Evolutionary conservation across 805 yeast species (phyloP).

Genomic region (Metschnikowia henanensis): DNA sequence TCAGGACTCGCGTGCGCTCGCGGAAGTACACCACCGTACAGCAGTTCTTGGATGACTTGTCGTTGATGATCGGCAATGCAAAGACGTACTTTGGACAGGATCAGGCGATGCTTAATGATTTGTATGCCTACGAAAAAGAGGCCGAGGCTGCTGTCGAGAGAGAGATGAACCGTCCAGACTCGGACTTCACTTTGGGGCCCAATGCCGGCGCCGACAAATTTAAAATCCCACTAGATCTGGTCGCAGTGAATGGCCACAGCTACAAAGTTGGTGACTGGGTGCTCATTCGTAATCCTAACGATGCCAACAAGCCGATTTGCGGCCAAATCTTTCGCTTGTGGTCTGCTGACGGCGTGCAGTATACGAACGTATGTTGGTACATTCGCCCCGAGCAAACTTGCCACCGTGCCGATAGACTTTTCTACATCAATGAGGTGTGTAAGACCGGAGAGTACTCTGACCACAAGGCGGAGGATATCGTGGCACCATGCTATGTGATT

Average conservation of each 20-base stretch:
- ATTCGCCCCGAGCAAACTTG: slow-evolving; percentile 97
- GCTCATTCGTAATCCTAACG: slow-evolving; percentile 82
- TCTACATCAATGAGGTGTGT: slow-evolving; percentile 92
- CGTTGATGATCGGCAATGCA: slow-evolving; percentile 71
- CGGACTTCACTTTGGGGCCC: slow-evolving; percentile 54
- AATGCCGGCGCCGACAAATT: slow-evolving; percentile 49
- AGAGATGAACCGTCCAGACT: slow-evolving; percentile 81
- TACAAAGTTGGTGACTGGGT: slow-evolving; percentile 97
- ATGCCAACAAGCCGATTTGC: slow-evolving; percentile 84
- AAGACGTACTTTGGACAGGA: slow-evolving; percentile 55
- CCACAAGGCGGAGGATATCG: slow-evolving; percentile 83
- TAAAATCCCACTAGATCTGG: slow-evolving; percentile 77
- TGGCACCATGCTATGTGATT: slow-evolving; percentile 93
- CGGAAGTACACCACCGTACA: slow-evolving; percentile 79
- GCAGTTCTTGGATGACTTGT: slow-evolving; percentile 73
- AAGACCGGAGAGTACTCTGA: slow-evolving; percentile 97
- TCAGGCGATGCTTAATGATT: slow-evolving; percentile 58
- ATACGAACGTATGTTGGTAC: slow-evolving; percentile 97
- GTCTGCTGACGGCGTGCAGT: slow-evolving; percentile 83
- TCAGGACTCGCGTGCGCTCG: slow-evolving; percentile 80
- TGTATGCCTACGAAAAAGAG: slow-evolving; percentile 60
- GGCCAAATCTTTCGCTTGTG: slow-evolving; percentile 94
- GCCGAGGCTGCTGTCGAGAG: slow-evolving; percentile 57
- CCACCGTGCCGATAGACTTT: slow-evolving; percentile 85
- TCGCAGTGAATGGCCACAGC: slow-evolving; percentile 66